Base-by-base conservation (phyloP, 306 rosid species). In the Vigna reflexopilosa region DNA sequence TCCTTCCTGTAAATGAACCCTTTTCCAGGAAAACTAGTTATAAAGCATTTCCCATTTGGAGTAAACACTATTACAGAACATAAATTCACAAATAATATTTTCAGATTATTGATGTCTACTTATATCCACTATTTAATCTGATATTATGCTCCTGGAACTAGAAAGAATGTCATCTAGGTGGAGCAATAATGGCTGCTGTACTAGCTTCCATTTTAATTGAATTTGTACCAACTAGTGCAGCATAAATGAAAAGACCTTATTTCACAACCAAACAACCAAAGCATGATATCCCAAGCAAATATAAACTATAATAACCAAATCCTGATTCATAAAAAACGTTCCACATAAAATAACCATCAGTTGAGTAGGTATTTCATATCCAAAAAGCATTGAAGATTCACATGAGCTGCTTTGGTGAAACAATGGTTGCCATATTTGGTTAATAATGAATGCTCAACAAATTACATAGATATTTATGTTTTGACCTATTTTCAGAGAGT, bases 131-230 rank as follows among this genome's bases (percentile, higher is more conserved):
- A 59, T 30, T 42, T 13, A 79, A 16, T 28, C 72, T 38, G 49
- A 9, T 62, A 24, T 40, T 61, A 26, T 17, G 20, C 38, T 71
- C 79, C 66, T 40, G 9, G 52, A 30, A 30, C n/a, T 45, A 13
- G 38, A 48, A 65, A 19, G 67, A 50, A 34, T 42, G 61, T 34
- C 76, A 49, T 58, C 70, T 16, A 56, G 47, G 49, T 73, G 26
- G 49, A 63, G 67, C 47, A 28, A 32, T 17, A 50, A 30, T 50
- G 49, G 66, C 40, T 11, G 50, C 30, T 69, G 20, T 44, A 67
- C 63, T 49, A 75, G 63, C 68, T 73, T 83, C 52, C 76, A 65
- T 57, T 58, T 59, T 48, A 62, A 50, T 50, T 72, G 48, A 75
- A 73, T 73, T 19, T 51, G 48, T 42, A 67, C 34, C 70, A 71